Conservation (phyloP, 176 grass and related monocot genomes). For the Thinopyrum elongatum region DNA sequence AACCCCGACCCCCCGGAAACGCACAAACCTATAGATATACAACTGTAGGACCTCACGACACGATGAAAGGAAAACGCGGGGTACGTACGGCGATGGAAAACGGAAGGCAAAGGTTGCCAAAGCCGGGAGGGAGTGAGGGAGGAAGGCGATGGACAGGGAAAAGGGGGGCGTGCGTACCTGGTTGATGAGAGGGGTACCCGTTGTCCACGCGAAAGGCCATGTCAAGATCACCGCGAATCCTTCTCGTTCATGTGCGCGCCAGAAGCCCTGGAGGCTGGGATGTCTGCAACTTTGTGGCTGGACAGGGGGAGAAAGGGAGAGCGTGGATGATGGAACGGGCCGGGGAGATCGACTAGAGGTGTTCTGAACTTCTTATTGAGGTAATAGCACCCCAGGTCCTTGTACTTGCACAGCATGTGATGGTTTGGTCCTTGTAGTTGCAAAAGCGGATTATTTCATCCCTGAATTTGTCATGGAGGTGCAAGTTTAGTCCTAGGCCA, state of each 20-base stretch:
- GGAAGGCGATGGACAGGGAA: background rate
- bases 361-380: background rate
- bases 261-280: background rate
- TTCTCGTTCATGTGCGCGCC: slow-evolving; percentile 2
- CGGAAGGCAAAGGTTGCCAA: background rate
- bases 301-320: background rate
- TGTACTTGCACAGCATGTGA: too few relatives aligned
- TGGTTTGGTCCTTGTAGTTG: too few relatives aligned
- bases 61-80: background rate
- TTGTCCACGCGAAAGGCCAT: slow-evolving; percentile 48
- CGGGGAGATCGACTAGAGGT: background rate
- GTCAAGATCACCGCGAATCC: background rate
- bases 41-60: too few relatives aligned
- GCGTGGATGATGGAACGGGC: background rate
- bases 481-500: too few relatives aligned
- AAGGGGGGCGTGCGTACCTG: slow-evolving; percentile 1
- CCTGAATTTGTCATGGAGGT: too few relatives aligned
- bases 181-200: slow-evolving; percentile 23
- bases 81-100: background rate
- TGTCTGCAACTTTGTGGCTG: background rate
- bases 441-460: too few relatives aligned
- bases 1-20: background rate
- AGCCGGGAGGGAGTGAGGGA: too few relatives aligned
- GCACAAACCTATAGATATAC: background rate
- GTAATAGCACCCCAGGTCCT: too few relatives aligned